Conservation (phyloP, 306 rosid genomes). For the Vicia villosa region DNA sequence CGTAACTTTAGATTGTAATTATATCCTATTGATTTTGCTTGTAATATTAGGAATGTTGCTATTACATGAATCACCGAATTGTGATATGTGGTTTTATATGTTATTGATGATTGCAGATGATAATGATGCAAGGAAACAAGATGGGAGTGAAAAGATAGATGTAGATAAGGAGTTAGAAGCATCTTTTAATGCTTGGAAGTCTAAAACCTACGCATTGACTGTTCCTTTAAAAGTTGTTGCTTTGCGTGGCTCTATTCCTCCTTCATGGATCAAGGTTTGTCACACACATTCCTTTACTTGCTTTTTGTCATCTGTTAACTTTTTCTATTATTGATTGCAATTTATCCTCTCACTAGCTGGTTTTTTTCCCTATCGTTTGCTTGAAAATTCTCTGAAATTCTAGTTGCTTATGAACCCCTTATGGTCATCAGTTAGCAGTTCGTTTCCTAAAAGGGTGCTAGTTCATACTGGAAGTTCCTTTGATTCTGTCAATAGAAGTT, state of each 20-base stretch:
- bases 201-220: conserved; percentile 81
- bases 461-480: background rate
- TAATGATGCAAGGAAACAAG: conserved; percentile 39
- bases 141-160: conserved; percentile 19
- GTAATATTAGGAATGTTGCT: background rate
- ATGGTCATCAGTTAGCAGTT: background rate
- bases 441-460: conserved; percentile 1
- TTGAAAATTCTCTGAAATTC: background rate
- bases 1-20: background rate
- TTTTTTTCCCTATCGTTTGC: background rate
- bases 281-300: conserved; percentile 4
- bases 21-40: background rate
- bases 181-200: conserved; percentile 75
- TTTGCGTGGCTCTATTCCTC: conserved; percentile 89
- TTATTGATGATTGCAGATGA: conserved; percentile 44
- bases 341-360: background rate
- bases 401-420: background rate
- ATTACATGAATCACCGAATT: background rate
- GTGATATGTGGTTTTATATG: conserved; percentile 2
- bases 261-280: conserved; percentile 89
- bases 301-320: background rate
- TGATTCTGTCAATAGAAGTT: too few relatives aligned
- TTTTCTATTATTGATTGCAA: background rate
- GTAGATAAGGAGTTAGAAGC: conserved; percentile 59
- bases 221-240: conserved; percentile 80